These are phyloP conservation scores for Paramecium bursaria DNA, from an alignment of 73 alveolate species.

Conservation along the genomic window DNA sequence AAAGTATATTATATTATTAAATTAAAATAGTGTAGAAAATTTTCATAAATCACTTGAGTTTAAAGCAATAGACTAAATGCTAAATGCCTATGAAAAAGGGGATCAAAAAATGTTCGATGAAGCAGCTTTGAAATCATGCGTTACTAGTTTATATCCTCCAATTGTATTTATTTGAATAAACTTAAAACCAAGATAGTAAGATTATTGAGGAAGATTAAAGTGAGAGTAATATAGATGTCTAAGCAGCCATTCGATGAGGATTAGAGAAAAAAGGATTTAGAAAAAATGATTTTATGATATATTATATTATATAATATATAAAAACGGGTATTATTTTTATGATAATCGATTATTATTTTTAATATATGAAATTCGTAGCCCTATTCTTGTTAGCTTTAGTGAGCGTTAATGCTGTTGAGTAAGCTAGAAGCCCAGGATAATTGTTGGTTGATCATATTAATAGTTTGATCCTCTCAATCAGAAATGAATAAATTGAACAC, in stretches of 20 bases:
- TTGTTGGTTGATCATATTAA: slow-evolving; percentile 60
- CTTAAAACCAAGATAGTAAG: slow-evolving; percentile 1
- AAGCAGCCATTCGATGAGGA: too few relatives aligned
- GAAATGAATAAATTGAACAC: slow-evolving; percentile 56
- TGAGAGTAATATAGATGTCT: slow-evolving; percentile 39
- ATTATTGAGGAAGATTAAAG: slow-evolving; percentile 39
- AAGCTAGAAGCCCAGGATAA: slow-evolving; percentile 58
- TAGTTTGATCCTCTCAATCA: slow-evolving; percentile 38
- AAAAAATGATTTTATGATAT: background rate
- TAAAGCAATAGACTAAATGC: slow-evolving; percentile 40
- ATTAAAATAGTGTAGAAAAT: background rate
- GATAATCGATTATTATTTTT: too few relatives aligned
- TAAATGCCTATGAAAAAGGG: slow-evolving; percentile 47
- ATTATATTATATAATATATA: too few relatives aligned
- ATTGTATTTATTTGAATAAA: background rate
- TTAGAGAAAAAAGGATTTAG: background rate
- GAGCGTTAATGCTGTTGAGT: background rate
- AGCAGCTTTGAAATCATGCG: slow-evolving; percentile 7
- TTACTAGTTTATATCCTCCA: slow-evolving; percentile 50
- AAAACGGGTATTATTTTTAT: background rate
- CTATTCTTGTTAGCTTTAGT: background rate
- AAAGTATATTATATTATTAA: background rate
- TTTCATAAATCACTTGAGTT: slow-evolving; percentile 49
- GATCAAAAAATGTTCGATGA: slow-evolving; percentile 36
- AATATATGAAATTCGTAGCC: background rate